These are phyloP conservation scores for Areca catechu DNA, from an alignment of 176 grass and related monocot species.

Conservation along the genomic window DNA sequence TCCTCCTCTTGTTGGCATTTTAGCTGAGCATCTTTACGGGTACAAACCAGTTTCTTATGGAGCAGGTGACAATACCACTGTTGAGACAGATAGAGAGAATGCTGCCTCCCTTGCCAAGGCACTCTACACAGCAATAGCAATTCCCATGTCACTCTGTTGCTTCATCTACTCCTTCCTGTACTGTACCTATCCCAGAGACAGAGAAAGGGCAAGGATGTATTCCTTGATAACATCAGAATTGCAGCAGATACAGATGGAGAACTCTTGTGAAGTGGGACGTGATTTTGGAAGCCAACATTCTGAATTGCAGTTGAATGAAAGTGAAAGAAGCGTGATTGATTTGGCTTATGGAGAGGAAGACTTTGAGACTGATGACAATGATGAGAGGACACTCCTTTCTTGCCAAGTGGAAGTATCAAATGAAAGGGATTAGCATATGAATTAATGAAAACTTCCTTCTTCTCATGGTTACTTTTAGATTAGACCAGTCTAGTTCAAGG, in stretches of 20 bases:
- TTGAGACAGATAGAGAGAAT: slow-evolving; percentile 42
- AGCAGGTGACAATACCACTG: slow-evolving; percentile 18
- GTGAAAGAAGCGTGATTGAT: slow-evolving; percentile 38
- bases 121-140: slow-evolving; percentile 59
- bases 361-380: slow-evolving; percentile 33
- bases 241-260: slow-evolving; percentile 51
- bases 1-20: slow-evolving; percentile 57
- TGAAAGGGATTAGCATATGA: not conserved
- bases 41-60: slow-evolving; percentile 34
- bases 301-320: not conserved
- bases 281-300: slow-evolving; percentile 23
- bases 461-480: no score
- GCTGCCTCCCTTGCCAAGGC: slow-evolving; percentile 75
- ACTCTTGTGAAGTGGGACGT: slow-evolving; percentile 11
- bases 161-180: slow-evolving; percentile 84
- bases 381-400: slow-evolving; percentile 18
- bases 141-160: slow-evolving; percentile 51
- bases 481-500: no score
- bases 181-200: slow-evolving; percentile 71
- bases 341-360: slow-evolving; percentile 20
- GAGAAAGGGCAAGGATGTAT: slow-evolving; percentile 73
- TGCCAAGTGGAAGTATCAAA: not conserved
- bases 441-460: no score
- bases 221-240: slow-evolving; percentile 54
- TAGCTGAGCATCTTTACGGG: slow-evolving; percentile 59